Base-by-base conservation (phyloP, 306 rosid species). In the Acmispon strigosus region DNA sequence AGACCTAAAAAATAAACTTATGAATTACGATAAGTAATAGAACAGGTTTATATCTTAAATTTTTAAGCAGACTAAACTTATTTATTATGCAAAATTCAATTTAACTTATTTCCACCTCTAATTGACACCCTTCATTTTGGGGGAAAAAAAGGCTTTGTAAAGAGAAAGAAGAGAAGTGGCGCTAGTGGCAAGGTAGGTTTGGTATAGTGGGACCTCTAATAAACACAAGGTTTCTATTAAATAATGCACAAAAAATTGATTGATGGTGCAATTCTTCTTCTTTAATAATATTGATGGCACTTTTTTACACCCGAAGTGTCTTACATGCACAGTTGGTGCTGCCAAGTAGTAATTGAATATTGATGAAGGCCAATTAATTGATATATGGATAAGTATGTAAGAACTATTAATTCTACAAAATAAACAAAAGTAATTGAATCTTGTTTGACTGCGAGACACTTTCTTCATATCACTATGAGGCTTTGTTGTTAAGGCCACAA, bases 301-400 rank as follows among this genome's bases (percentile, higher is more conserved):
- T 8, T 45, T 37, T 34, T 24, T 20, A 32, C 34, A 18, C 0
- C 0, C 1, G 14, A 59, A 24, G 36, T 27, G 73, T 47, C 42
- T 36, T 56, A 72, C 45, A 41, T 59, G 60, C 5, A 42, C 3
- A 41, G 78, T 58, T 58, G 79, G 59, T 50, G 69, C 27, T 54
- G 45, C 2, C 79, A 59, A 62, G 16, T 42, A 24, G 74, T 58
- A 11, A 52, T 52, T 70, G 57, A 32, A 54, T 55, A 64, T 64
- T 55, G 37, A 57, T 5, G 48, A 19, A 29, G 34, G 37, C 34
- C 22, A 36, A n/a, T 66, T 67, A 75, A 52, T 67, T 37, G 50
- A 34, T 55, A 68, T 44, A 69, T 14, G 57, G 80, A 74, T 74
- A 69, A 57, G 70, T 41, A 50, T 18, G 39, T 39, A 22, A 4